Conservation (phyloP, 352 stramenopile genomes). For the Peronosclerospora sorghi region DNA sequence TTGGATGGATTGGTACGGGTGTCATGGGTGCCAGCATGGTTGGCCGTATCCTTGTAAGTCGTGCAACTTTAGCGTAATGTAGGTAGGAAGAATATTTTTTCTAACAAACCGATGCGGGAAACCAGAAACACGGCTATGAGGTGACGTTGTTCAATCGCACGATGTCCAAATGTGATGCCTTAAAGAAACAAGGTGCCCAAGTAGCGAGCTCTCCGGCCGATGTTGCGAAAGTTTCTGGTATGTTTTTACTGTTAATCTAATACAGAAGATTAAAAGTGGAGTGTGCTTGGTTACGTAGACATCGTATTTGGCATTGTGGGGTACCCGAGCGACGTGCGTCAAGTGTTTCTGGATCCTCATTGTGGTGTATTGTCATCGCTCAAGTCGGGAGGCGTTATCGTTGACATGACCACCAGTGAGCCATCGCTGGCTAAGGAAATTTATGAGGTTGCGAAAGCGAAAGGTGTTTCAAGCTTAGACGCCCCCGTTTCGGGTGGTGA, state of each 20-base stretch:
- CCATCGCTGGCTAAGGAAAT: constrained; percentile 85
- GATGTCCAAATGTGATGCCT: constrained; percentile 57
- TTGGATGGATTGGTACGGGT: constrained; percentile 80
- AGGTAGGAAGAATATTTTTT: not conserved
- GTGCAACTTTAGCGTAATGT: not conserved
- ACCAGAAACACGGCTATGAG: constrained; percentile 69
- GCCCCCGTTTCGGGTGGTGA: constrained; percentile 82
- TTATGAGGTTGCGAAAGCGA: constrained; percentile 54
- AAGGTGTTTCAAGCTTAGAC: constrained; percentile 66
- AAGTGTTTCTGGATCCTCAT: constrained; percentile 58
- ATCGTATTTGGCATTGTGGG: constrained; percentile 87
- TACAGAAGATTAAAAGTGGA: constrained; percentile 36
- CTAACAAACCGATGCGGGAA: not conserved
- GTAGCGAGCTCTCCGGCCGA: constrained; percentile 36
- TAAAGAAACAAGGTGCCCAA: constrained; percentile 14
- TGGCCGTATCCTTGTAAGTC: constrained; percentile 62
- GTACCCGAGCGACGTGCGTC: constrained; percentile 74
- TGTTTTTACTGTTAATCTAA: not conserved
- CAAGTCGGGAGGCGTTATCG: constrained; percentile 71
- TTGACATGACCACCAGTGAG: constrained; percentile 87
- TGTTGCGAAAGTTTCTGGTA: not conserved
- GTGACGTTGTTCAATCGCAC: constrained; percentile 84
- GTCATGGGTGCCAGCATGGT: constrained; percentile 89
- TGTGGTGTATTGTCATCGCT: constrained; percentile 58
- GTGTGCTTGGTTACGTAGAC: constrained; percentile 26